phyloP scores from a whole-genome alignment of 1,139 yeast species.

The Yamadazyma oceani region DNA sequence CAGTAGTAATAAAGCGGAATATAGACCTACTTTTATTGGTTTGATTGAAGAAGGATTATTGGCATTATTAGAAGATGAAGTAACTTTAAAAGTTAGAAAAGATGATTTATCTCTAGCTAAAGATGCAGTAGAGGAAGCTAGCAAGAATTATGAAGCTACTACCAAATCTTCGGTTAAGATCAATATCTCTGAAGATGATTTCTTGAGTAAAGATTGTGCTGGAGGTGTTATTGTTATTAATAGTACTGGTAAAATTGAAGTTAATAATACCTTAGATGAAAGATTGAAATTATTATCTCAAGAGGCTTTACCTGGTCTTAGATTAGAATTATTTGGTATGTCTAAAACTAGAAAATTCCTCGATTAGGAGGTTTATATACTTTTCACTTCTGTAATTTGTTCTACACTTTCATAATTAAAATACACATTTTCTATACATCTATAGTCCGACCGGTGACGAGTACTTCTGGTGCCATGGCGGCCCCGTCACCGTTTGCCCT shows the following conservation, averaged over 20 bases:
- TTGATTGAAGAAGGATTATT: slow-evolving; percentile 82
- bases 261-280: slow-evolving; percentile 91
- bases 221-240: slow-evolving; percentile 85
- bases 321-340: slow-evolving; percentile 88
- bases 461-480: no score
- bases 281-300: slow-evolving; percentile 81
- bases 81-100: slow-evolving; percentile 67
- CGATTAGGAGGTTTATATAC: slow-evolving; percentile 46
- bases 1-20: slow-evolving; percentile 48
- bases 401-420: background rate
- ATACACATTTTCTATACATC: background rate
- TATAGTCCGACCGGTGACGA: no score
- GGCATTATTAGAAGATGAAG: slow-evolving; percentile 70
- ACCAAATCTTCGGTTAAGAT: slow-evolving; percentile 51
- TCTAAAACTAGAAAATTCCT: slow-evolving; percentile 87
- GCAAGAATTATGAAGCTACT: slow-evolving; percentile 60
- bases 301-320: slow-evolving; percentile 88
- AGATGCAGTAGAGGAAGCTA: slow-evolving; percentile 62
- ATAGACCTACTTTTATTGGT: slow-evolving; percentile 69
- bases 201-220: slow-evolving; percentile 60
- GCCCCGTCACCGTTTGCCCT: no score
- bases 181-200: slow-evolving; percentile 54
- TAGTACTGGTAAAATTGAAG: slow-evolving; percentile 78
- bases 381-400: background rate
- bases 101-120: slow-evolving; percentile 64